Percentiles rank a stretch among this genome's conserved stretches.
These are phyloP conservation scores for Martensiomyces pterosporus DNA, from an alignment of 192 early-diverging fungal species.

Conservation along the genomic window DNA sequence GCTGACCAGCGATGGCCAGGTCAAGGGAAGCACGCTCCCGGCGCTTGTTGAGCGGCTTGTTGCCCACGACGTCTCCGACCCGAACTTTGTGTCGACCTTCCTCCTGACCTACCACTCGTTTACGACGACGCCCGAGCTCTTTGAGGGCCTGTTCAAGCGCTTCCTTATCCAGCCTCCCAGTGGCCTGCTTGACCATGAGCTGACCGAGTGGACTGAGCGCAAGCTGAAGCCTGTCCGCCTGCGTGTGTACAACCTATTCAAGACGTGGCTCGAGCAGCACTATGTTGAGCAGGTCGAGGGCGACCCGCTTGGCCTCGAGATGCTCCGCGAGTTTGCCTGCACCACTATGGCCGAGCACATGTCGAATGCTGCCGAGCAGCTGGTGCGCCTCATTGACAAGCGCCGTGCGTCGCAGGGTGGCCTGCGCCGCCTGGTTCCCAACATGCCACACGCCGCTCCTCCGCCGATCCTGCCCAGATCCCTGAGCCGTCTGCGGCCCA, in stretches of 20 bases:
- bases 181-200: constrained; percentile 59
- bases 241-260: constrained; percentile 91
- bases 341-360: constrained; percentile 69
- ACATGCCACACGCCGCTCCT: constrained; percentile 60
- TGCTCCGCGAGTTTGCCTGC: constrained; percentile 70
- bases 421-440: constrained; percentile 61
- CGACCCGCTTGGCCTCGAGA: constrained; percentile 64
- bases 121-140: constrained; percentile 71
- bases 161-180: constrained; percentile 73
- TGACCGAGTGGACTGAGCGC: constrained; percentile 75
- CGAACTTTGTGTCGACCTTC: constrained; percentile 82
- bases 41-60: constrained; percentile 88
- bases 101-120: constrained; percentile 95
- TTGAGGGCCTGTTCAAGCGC: constrained; percentile 68
- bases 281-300: constrained; percentile 73
- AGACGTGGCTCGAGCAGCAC: constrained; percentile 94
- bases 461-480: constrained; percentile 79
- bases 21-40: constrained; percentile 83
- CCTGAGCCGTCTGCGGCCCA: constrained; percentile 68
- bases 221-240: constrained; percentile 89
- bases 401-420: constrained; percentile 57
- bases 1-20: constrained; percentile 81
- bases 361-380: constrained; percentile 63
- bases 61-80: constrained; percentile 77
- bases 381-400: constrained; percentile 77